Conservation (phyloP, 2,329 filamentous ascomycete genomes). For the Penicillium fuscoglaucum region DNA sequence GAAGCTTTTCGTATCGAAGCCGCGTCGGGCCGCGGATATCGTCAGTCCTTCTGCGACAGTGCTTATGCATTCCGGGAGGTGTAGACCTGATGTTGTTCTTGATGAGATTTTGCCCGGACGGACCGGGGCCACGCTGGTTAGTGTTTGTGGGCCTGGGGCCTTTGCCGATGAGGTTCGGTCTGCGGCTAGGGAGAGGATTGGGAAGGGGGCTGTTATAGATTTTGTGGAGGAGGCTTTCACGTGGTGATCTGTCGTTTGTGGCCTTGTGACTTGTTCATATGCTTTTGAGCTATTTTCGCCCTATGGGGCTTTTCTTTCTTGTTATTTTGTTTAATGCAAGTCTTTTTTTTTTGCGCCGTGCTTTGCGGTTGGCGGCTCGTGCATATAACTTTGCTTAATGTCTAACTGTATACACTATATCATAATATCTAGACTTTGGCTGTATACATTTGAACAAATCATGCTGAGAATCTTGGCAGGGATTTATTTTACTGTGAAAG, state of each 20-base stretch:
- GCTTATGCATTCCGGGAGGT: conserved; percentile 62
- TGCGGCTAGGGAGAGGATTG: conserved; percentile 53
- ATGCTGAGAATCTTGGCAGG: too few relatives aligned
- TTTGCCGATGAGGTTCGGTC: conserved; percentile 62
- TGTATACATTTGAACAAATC: background rate
- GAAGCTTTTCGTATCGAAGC: conserved; percentile 64
- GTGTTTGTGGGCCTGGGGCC: conserved; percentile 63
- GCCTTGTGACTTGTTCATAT: background rate
- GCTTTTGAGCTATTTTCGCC: conserved; percentile 1
- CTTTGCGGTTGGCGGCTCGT: background rate
- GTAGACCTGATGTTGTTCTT: conserved; percentile 56
- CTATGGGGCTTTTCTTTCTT: background rate
- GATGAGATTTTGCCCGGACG: conserved; percentile 57
- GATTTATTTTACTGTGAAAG: background rate
- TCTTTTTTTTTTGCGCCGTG: background rate
- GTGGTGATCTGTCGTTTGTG: conserved; percentile 45
- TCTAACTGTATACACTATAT: background rate
- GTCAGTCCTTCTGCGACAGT: conserved; percentile 58
- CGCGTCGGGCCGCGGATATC: conserved; percentile 55
- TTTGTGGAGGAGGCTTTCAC: conserved; percentile 68
- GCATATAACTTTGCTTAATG: background rate
- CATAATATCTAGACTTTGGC: background rate
- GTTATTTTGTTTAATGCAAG: background rate
- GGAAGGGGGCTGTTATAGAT: conserved; percentile 57
- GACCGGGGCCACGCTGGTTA: conserved; percentile 61